Percentiles rank a stretch among this genome's conserved stretches.
phyloP scores from a whole-genome alignment of 139 green algal genomes.

The Coccomyxa sp. region DNA sequence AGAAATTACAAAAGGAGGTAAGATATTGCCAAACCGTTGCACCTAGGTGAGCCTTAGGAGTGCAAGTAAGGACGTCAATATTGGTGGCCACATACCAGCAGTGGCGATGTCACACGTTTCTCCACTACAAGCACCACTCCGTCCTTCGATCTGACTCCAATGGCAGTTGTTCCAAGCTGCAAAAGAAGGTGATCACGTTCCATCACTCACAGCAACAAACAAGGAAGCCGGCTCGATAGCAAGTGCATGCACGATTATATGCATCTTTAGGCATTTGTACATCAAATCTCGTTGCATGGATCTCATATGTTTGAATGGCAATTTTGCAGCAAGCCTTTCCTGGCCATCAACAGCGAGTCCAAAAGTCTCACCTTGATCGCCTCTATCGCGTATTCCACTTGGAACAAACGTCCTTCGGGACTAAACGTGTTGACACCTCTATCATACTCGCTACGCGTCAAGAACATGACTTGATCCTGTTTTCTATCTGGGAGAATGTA shows the following conservation, averaged over 20 bases:
- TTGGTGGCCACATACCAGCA: constrained; percentile 57
- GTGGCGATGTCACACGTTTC: constrained; percentile 93
- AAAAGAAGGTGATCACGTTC: constrained; percentile 2
- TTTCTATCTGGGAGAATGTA: not conserved
- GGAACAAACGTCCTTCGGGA: constrained; percentile 91
- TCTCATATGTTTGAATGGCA: no score
- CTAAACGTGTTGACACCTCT: constrained; percentile 97
- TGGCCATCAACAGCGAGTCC: no score
- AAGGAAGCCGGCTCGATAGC: no score
- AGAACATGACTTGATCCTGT: constrained; percentile 32
- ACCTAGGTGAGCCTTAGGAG: not conserved
- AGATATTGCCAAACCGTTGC: not conserved
- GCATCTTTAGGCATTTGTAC: no score
- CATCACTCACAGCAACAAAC: no score
- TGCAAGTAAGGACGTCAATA: not conserved
- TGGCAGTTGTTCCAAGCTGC: constrained; percentile 94
- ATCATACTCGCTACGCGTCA: constrained; percentile 95
- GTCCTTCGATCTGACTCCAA: constrained; percentile 88
- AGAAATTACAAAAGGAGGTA: not conserved
- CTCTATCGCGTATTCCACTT: constrained; percentile 99
- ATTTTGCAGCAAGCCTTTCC: no score
- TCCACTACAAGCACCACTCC: constrained; percentile 95
- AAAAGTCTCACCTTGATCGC: constrained; percentile 87
- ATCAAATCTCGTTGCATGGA: no score
- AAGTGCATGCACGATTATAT: no score